phyloP scores from a whole-genome alignment of 768 basidiomycete genomes.

The Polyporus arcularius region DNA sequence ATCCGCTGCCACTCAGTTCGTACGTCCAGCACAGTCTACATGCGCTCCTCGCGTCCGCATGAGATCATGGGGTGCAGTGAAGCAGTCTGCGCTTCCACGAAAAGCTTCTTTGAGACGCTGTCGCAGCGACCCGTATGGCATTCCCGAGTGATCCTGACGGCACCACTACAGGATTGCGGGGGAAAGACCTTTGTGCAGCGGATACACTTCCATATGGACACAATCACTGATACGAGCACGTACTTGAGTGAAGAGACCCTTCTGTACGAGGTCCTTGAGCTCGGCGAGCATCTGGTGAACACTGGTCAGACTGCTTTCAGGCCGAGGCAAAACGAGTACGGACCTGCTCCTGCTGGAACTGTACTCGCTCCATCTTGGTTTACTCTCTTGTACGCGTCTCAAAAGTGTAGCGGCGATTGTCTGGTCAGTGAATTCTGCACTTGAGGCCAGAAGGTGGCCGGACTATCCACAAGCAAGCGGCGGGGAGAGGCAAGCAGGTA shows the following conservation, averaged over 20 bases:
- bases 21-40: no score
- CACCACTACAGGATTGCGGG: no score
- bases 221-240: constrained; percentile 24
- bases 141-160: no score
- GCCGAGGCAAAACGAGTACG: constrained; percentile 9
- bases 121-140: no score
- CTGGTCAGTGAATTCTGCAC: no score
- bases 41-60: no score
- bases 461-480: not conserved
- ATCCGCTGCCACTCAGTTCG: no score
- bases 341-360: constrained; percentile 91
- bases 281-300: constrained; percentile 83
- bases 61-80: no score
- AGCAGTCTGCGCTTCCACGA: no score
- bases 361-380: constrained; percentile 84
- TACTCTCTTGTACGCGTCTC: not conserved
- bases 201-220: no score
- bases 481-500: not conserved
- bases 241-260: constrained; percentile 80
- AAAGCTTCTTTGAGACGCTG: not conserved
- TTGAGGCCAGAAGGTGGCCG: no score
- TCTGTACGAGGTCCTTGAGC: constrained; percentile 89
- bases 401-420: no score
- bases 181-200: not conserved
- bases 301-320: not conserved